phyloP scores from a whole-genome alignment of 345 rosid species.

The Hirschfeldia incana region DNA sequence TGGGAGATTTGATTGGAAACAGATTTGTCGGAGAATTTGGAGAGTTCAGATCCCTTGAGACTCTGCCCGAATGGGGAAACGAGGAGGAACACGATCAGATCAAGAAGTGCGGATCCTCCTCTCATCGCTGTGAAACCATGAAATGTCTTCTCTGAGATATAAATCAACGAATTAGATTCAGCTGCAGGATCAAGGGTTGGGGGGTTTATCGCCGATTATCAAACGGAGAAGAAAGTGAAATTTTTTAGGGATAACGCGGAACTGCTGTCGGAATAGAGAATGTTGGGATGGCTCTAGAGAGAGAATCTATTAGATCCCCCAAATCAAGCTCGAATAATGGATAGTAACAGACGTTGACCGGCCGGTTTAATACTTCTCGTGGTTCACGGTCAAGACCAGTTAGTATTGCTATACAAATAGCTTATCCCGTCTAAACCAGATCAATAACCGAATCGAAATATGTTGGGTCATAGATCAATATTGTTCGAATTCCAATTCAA shows the following conservation, averaged over 20 bases:
- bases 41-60: conserved; percentile 42
- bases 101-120: conserved; percentile 46
- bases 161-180: background rate
- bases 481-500: too few species aligned
- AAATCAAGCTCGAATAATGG: background rate
- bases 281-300: background rate
- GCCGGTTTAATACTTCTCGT: background rate
- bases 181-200: background rate
- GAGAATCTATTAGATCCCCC: conserved; percentile 1
- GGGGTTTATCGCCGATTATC: conserved; percentile 23
- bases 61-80: conserved; percentile 43
- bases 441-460: too few species aligned
- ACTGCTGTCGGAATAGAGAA: conserved; percentile 21
- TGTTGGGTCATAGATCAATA: too few species aligned
- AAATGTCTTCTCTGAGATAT: background rate
- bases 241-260: background rate
- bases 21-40: conserved; percentile 44
- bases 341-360: background rate
- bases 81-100: conserved; percentile 39
- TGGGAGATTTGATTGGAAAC: conserved; percentile 43
- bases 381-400: background rate
- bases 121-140: conserved; percentile 47
- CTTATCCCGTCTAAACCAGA: too few species aligned
- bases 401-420: background rate
- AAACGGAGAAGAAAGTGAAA: background rate